A percentile compares a stretch with the other conserved stretches of the same genome.
Evolutionary conservation across 805 yeast genomes (phyloP).

Genomic region (Sugiyamaella marilandica): DNA sequence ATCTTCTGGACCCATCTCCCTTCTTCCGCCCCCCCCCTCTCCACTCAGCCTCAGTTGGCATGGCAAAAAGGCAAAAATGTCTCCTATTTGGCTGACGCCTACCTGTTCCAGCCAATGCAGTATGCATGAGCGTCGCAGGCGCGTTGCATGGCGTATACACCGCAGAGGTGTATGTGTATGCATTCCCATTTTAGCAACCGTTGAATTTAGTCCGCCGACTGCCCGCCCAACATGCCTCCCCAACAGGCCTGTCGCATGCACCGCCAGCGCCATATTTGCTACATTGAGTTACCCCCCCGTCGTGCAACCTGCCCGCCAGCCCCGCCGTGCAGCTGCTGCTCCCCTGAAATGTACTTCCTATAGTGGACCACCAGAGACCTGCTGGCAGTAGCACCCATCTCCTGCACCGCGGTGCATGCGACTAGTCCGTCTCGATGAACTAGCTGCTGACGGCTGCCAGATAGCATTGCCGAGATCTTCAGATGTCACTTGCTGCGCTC

Average conservation of each 20-base stretch:
- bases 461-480: neutral
- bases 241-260: neutral
- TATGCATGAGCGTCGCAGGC: too few species aligned
- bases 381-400: neutral
- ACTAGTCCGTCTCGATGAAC: too few species aligned
- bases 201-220: neutral
- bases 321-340: neutral
- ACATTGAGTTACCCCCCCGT: neutral
- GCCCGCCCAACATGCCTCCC: slow-evolving; percentile 1
- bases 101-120: too few species aligned
- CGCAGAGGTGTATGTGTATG: neutral
- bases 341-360: slow-evolving; percentile 1
- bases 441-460: neutral
- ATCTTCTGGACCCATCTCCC: too few species aligned
- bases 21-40: too few species aligned
- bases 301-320: neutral
- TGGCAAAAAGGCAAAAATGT: too few species aligned
- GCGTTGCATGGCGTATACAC: too few species aligned
- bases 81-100: too few species aligned
- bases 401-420: neutral
- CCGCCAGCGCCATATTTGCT: neutral
- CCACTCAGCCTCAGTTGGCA: too few species aligned
- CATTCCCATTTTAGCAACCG: neutral
- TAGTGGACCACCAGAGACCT: neutral
- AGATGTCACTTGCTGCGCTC: too few species aligned